Percentiles rank a stretch among this genome's conserved stretches.
phyloP scores from a whole-genome alignment of 2,329 filamentous ascomycete genomes.

The Cladosporium sp. region DNA sequence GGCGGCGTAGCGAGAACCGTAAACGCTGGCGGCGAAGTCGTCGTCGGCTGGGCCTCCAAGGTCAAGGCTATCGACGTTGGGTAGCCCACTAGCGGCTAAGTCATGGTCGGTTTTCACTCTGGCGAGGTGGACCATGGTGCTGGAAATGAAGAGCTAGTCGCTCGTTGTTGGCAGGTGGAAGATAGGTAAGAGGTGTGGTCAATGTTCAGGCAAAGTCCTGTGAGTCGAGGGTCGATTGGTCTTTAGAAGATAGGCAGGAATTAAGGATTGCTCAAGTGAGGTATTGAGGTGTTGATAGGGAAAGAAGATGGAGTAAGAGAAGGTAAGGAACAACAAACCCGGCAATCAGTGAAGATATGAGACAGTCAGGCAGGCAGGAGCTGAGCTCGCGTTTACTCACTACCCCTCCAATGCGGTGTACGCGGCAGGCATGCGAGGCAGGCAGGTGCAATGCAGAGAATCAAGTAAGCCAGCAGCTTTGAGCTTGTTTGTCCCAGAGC shows the following conservation, averaged over 20 bases:
- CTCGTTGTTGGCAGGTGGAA: background rate
- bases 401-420: too few relatives aligned
- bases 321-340: background rate
- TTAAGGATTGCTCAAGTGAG: background rate
- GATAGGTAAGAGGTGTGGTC: background rate
- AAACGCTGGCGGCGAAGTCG: slow-evolving; percentile 72
- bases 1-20: slow-evolving; percentile 78
- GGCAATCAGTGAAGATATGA: background rate
- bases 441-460: too few relatives aligned
- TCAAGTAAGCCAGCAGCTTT: too few relatives aligned
- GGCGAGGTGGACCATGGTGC: slow-evolving; percentile 33
- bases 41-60: slow-evolving; percentile 45
- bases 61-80: slow-evolving; percentile 44
- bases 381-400: background rate
- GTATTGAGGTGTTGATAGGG: background rate
- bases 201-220: background rate
- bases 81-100: slow-evolving; percentile 34
- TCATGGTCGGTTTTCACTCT: slow-evolving; percentile 29
- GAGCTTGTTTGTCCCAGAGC: too few relatives aligned
- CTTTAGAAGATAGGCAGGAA: background rate
- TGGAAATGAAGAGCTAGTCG: background rate
- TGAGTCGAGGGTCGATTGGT: too few relatives aligned
- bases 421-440: too few relatives aligned
- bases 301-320: background rate
- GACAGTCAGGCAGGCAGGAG: background rate